These are phyloP conservation scores for Pulveroboletus sp. DNA, from an alignment of 768 basidiomycete species.

Conservation along the genomic window DNA sequence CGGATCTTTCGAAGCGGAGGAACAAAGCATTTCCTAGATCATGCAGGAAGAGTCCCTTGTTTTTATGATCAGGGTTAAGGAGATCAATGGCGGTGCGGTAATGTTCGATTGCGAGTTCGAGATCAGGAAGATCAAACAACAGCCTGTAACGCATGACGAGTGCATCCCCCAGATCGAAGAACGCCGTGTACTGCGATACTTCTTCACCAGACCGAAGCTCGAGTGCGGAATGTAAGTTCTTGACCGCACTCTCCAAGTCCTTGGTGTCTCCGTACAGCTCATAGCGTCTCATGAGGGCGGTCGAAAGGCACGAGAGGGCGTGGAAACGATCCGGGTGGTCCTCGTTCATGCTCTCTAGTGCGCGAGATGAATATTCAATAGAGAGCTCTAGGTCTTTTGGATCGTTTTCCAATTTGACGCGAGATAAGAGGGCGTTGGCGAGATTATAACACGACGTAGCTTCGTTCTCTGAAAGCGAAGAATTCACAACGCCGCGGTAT, in stretches of 20 bases:
- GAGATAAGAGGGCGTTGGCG: constrained; percentile 29
- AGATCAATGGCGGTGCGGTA: constrained; percentile 20
- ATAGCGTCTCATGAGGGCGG: constrained; percentile 24
- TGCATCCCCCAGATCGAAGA: constrained; percentile 28
- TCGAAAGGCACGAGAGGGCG: constrained; percentile 22
- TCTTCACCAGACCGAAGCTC: constrained; percentile 15
- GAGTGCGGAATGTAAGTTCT: constrained; percentile 20
- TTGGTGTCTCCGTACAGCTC: constrained; percentile 6
- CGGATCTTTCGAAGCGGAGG: constrained; percentile 21
- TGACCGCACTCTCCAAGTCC: constrained; percentile 30
- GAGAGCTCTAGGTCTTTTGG: constrained; percentile 21
- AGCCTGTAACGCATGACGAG: constrained; percentile 27
- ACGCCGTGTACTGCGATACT: constrained; percentile 10
- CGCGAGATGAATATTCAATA: constrained; percentile 19
- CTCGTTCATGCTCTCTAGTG: constrained; percentile 13
- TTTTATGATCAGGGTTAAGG: constrained; percentile 12
- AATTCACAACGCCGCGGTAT: constrained; percentile 20
- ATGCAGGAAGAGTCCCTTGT: constrained; percentile 14
- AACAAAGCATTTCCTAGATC: constrained; percentile 25
- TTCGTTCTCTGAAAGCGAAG: constrained; percentile 14
- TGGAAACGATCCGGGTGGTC: constrained; percentile 16
- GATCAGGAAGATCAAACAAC: constrained; percentile 18
- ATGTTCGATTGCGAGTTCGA: constrained; percentile 27
- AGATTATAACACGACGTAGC: constrained; percentile 26
- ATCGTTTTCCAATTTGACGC: constrained; percentile 22